Evolutionary conservation across 2,329 filamentous ascomycete genomes (phyloP), one percentile per base, ranked within the genome.

Genomic region (Cercospora janseana): DNA sequence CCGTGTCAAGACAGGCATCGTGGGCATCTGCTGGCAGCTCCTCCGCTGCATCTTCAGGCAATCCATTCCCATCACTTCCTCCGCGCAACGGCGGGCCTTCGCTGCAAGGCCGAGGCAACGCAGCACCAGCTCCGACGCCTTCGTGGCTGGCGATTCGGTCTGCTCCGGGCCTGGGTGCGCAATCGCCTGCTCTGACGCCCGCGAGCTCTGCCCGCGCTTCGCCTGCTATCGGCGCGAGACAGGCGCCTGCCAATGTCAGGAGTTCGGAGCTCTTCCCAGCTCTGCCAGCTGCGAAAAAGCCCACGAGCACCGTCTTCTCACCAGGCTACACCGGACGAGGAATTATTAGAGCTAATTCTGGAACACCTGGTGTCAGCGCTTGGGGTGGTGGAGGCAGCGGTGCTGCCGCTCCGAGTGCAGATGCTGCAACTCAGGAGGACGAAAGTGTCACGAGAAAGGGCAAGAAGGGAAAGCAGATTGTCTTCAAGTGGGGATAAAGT

Each of bases 231-330:
- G 70, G 72, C 41, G 32, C 44, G 8, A 64, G 74, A 10, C 64
- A 68, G 20, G 64, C 62, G 1, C 57, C 59, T 4, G 54, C 57
- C 16, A 64, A 65, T 32, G 24, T 63, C 16, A 46, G 61, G 52
- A 52, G 58, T 6, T 61, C 66, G 7, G 85, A 91, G 55, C 82
- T 83, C 0, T 96, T 96, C 70, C 92, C 91, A 0, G 85, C 89
- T 1, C 77, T 96, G 1, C 91, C 91, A 0, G 77, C 83, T 0
- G 90, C 89, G 1, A 79, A 87, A 0, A 96, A 83, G 61, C 80
- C 81, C 3, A 80, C 76, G 31, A 78, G 76, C 26, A 75, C 79
- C 7, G 69, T 76, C 27, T 77, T 76, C 64, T 74, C 68, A 24
- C 75, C 75, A 3, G 75, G 75, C 3, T 77, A 76, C 60, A 71